Percentiles rank a stretch among this genome's conserved stretches.
Conservation (phyloP, 768 basidiomycete species). For the Crucibulum laeve region DNA sequence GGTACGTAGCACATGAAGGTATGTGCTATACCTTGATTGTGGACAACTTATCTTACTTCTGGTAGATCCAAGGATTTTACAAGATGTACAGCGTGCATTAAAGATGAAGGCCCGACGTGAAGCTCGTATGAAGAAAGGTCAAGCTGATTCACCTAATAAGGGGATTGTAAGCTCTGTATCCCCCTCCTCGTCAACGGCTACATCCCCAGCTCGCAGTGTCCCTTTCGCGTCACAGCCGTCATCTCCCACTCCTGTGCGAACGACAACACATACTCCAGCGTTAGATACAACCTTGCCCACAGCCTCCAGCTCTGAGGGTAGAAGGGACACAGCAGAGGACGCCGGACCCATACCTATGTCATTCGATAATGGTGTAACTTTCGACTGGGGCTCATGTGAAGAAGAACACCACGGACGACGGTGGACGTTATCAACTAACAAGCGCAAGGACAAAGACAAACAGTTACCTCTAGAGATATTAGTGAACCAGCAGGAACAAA, state of each 20-base stretch:
- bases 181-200: conserved; percentile 16
- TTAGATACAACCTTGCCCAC: conserved; percentile 72
- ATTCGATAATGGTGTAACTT: conserved; percentile 60
- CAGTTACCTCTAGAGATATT: conserved; percentile 35
- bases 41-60: conserved; percentile 2
- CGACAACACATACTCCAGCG: conserved; percentile 20
- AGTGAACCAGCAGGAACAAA: conserved; percentile 55
- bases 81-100: conserved; percentile 75
- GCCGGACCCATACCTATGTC: conserved; percentile 68
- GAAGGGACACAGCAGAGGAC: conserved; percentile 22
- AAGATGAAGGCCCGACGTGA: conserved; percentile 72
- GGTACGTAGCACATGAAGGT: conserved; percentile 66
- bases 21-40: conserved; percentile 17
- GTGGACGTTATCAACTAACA: conserved; percentile 57
- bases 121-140: conserved; percentile 42
- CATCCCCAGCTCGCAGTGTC: conserved; percentile 19
- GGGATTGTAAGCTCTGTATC: conserved; percentile 12
- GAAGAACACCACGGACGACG: conserved; percentile 56
- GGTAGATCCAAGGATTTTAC: conserved; percentile 74
- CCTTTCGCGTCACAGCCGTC: conserved; percentile 22
- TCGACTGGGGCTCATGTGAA: conserved; percentile 68
- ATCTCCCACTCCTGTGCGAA: conserved; percentile 19
- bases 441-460: conserved; percentile 54
- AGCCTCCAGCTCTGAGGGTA: conserved; percentile 48
- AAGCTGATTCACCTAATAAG: conserved; percentile 10